Conservation (phyloP, 1,139 yeast species). For the Hansenula sp. region DNA sequence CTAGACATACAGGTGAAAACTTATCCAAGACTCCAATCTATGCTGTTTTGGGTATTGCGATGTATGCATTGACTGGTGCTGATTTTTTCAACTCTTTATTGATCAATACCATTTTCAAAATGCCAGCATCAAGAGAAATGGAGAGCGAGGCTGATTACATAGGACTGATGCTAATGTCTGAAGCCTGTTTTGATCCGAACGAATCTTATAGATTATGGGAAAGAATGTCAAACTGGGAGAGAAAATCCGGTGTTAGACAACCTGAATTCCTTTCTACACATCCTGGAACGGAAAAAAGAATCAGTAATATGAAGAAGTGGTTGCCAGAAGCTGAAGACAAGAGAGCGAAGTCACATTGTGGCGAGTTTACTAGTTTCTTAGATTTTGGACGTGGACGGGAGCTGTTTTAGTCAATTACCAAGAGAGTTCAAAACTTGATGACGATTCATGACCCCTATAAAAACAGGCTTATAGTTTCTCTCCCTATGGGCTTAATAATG, state of each 20-base stretch:
- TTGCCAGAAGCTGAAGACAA: conserved; percentile 53
- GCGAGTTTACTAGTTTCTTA: conserved; percentile 8
- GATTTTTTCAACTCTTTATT: conserved; percentile 50
- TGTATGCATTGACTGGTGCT: conserved; percentile 51
- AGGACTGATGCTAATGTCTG: conserved; percentile 87
- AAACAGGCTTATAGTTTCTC: too few relatives aligned
- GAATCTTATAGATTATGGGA: conserved; percentile 79
- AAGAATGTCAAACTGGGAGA: conserved; percentile 69
- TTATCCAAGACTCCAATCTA: conserved; percentile 62
- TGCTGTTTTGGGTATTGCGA: conserved; percentile 43
- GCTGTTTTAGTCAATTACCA: not conserved
- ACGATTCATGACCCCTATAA: too few relatives aligned
- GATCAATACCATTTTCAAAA: conserved; percentile 55
- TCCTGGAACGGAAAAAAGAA: conserved; percentile 77
- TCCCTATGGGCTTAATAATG: too few relatives aligned
- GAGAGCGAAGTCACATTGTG: conserved; percentile 14
- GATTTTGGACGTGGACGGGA: conserved; percentile 2
- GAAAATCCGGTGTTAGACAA: conserved; percentile 26
- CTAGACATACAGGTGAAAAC: conserved; percentile 87
- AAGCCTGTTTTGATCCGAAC: conserved; percentile 78
- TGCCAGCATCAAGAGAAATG: conserved; percentile 90
- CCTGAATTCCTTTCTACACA: conserved; percentile 81
- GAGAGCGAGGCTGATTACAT: conserved; percentile 95
- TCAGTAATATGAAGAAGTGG: conserved; percentile 67
- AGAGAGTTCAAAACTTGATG: too few relatives aligned